phyloP scores from a whole-genome alignment of 2,329 filamentous ascomycete species.

The Myotisia sp. region DNA sequence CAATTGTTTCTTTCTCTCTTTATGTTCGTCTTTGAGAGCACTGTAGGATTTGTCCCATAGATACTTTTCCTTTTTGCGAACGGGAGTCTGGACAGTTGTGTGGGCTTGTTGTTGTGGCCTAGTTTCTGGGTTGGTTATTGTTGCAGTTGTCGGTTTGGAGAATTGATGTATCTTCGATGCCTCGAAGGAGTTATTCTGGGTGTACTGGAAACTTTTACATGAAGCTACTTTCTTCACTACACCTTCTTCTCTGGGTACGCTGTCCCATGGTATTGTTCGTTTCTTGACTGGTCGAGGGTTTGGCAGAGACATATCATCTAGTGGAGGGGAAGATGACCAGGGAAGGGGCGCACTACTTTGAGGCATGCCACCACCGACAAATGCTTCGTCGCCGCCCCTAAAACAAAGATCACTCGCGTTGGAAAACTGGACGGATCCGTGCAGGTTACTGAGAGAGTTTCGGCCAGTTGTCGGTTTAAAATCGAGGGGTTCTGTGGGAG shows the following conservation, averaged over 20 bases:
- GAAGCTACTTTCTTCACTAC: no score
- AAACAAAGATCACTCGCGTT: conserved; percentile 3
- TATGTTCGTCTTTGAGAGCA: conserved; percentile 63
- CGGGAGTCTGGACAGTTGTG: conserved; percentile 24
- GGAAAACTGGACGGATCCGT: conserved; percentile 42
- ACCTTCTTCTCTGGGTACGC: conserved; percentile 15
- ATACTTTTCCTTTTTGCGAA: conserved; percentile 23
- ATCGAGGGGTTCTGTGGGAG: conserved; percentile 30
- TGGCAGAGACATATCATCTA: conserved; percentile 19
- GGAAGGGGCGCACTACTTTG: conserved; percentile 46
- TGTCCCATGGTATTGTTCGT: conserved; percentile 49
- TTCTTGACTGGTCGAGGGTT: conserved; percentile 33
- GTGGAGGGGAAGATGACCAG: conserved; percentile 51
- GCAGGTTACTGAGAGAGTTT: conserved; percentile 29
- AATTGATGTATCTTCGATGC: no score
- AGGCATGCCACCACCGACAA: conserved; percentile 21
- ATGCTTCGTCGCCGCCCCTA: conserved; percentile 15
- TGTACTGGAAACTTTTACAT: no score
- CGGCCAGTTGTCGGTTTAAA: conserved; percentile 14
- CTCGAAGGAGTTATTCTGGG: no score
- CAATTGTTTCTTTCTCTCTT: conserved; percentile 50
- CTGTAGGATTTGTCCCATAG: conserved; percentile 61
- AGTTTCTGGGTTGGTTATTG: background rate
- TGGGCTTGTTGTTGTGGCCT: background rate
- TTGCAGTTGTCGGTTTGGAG: background rate